Evolutionary conservation across 1,139 yeast species (phyloP).

Genomic region (Hemisphaericaspora subhashii): DNA sequence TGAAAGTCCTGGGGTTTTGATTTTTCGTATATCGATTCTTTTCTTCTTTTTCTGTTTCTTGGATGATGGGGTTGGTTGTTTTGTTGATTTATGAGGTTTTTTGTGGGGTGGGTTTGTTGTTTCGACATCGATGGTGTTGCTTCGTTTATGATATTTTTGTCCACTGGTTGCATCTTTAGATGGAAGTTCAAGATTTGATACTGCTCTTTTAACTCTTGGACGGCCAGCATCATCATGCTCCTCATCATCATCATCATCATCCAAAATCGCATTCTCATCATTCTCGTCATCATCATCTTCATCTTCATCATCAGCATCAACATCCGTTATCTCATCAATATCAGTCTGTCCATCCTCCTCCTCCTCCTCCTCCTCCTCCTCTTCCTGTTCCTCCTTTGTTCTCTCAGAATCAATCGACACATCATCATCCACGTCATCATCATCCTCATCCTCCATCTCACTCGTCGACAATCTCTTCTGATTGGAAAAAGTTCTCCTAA

Average conservation of each 20-base stretch:
- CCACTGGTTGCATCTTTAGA: constrained; percentile 37
- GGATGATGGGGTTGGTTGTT: background rate
- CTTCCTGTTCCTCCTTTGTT: constrained; percentile 11
- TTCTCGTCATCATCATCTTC: constrained; percentile 15
- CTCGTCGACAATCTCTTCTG: constrained; percentile 16
- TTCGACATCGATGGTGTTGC: constrained; percentile 46
- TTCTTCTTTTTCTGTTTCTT: constrained; percentile 12
- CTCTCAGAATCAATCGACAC: constrained; percentile 17
- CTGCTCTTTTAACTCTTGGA: constrained; percentile 27
- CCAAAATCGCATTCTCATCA: constrained; percentile 18
- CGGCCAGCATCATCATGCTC: constrained; percentile 27
- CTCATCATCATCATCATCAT: constrained; percentile 17
- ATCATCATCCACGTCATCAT: constrained; percentile 14
- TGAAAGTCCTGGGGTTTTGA: constrained; percentile 12
- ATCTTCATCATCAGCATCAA: constrained; percentile 16
- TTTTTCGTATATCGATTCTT: constrained; percentile 10
- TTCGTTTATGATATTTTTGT: constrained; percentile 36
- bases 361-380: constrained; percentile 15
- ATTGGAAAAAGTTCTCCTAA: constrained; percentile 24
- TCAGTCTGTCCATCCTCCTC: constrained; percentile 17
- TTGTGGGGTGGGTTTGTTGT: constrained; percentile 8
- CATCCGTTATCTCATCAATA: constrained; percentile 8
- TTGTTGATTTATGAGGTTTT: constrained; percentile 1
- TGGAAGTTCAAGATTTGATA: constrained; percentile 35
- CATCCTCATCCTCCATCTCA: constrained; percentile 14